Evolutionary conservation across 257 asterid species (phyloP).

Genomic region (Gentiana dahurica): DNA sequence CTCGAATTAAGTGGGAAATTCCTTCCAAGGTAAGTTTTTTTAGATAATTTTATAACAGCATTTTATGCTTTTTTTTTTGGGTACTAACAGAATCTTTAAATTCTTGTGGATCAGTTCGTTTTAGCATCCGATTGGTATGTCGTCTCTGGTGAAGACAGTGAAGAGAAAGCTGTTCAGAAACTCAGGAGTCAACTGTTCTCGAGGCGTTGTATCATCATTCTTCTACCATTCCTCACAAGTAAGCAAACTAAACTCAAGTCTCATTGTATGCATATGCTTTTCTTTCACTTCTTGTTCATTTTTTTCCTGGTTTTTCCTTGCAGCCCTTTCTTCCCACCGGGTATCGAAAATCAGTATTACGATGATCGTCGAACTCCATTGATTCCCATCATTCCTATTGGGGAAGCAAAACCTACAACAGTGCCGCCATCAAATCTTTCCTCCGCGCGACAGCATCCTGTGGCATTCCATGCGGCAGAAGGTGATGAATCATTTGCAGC

Average conservation of each 20-base stretch:
- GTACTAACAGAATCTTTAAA: not conserved
- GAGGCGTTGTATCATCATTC: conserved; percentile 20
- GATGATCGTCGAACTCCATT: conserved; percentile 24
- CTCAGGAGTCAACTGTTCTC: conserved; percentile 13
- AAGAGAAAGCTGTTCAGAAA: conserved; percentile 22
- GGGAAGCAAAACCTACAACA: conserved; percentile 20
- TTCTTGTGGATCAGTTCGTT: conserved; percentile 19
- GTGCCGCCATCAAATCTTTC: not conserved
- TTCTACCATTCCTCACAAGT: conserved; percentile 34
- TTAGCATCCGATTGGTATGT: conserved; percentile 21
- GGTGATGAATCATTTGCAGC: conserved; percentile 21
- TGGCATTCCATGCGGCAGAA: not conserved
- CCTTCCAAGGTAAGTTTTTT: conserved; percentile 19
- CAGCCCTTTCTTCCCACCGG: conserved; percentile 21
- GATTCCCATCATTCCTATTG: conserved; percentile 28
- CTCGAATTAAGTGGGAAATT: conserved; percentile 17
- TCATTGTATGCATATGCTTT: not conserved
- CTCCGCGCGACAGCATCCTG: conserved; percentile 8
- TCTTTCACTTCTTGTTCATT: conserved; percentile 10
- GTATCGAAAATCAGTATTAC: conserved; percentile 8
- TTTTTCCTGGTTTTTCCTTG: conserved; percentile 5
- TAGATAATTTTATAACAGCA: not conserved
- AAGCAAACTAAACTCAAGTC: conserved; percentile 5
- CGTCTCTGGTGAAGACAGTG: conserved; percentile 51
- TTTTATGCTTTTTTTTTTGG: not conserved